These are phyloP conservation scores for Boletus coccyginus DNA, from an alignment of 768 basidiomycete genomes.

Conservation along the genomic window DNA sequence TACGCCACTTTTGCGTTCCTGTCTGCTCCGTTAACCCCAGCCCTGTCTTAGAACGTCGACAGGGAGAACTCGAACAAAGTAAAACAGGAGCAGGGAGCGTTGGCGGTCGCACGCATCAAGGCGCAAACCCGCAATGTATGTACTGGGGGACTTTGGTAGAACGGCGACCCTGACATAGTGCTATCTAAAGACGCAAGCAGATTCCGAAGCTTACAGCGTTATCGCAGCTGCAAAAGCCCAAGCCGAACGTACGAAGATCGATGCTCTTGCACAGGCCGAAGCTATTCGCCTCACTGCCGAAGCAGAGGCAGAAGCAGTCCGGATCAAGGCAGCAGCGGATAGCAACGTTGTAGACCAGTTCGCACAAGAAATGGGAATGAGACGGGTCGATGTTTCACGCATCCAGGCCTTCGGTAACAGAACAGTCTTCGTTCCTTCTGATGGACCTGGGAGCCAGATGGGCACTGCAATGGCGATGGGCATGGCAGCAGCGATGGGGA, in stretches of 20 bases:
- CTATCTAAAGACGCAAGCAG: conserved; percentile 55
- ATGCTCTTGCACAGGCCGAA: conserved; percentile 74
- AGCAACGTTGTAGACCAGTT: conserved; percentile 57
- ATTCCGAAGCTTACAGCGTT: conserved; percentile 71
- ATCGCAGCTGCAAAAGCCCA: conserved; percentile 74
- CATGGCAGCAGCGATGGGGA: conserved; percentile 68
- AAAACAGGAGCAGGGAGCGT: conserved; percentile 79
- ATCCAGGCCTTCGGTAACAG: conserved; percentile 65
- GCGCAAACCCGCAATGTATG: conserved; percentile 56
- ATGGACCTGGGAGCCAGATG: conserved; percentile 56
- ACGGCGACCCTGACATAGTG: conserved; percentile 5
- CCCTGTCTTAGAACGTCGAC: conserved; percentile 63
- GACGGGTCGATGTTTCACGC: conserved; percentile 61
- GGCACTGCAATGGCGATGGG: conserved; percentile 61
- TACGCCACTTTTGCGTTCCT: conserved; percentile 31
- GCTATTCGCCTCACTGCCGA: conserved; percentile 73
- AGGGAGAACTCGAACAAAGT: conserved; percentile 86
- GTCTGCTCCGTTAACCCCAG: background rate
- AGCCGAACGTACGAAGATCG: conserved; percentile 62
- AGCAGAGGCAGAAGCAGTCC: conserved; percentile 69
- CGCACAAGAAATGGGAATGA: conserved; percentile 74
- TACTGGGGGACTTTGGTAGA: background rate
- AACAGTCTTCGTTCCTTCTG: conserved; percentile 69
- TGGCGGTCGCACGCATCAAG: conserved; percentile 75
- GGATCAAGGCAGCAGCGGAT: conserved; percentile 64